Evolutionary conservation across 2,329 filamentous ascomycete genomes (phyloP), one percentile per base, ranked within the genome.

Genomic region (Dryadomyces quercus-mongolicae): DNA sequence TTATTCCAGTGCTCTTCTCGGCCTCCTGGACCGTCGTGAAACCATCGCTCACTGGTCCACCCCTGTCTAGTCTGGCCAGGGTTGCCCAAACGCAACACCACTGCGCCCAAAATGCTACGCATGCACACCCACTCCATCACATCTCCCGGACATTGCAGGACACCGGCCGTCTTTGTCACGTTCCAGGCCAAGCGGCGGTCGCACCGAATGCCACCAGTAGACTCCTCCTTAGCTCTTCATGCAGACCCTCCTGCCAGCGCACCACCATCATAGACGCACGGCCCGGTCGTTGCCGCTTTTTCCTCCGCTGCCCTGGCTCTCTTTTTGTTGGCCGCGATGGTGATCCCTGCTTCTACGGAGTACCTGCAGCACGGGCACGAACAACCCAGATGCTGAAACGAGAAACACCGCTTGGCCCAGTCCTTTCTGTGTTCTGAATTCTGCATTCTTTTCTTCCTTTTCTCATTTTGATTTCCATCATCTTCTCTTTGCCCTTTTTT

Each of bases 111-210:
- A 44, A 9, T 18, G 8, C 42, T 16, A n/a, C n/a, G 15, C 42
- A 44, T 2, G 16, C 42, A 44, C 42, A 44, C 42, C 8, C 38
- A 42, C 38, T 13, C 25, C 36, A 42, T 18, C 34, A 50, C 18
- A 7, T 22, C 13, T n/a, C 9, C 49, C 49, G 21, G 42, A 52
- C 25, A 45, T 52, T 52, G 22, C 50, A 52, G 50, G 50, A 52
- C 18, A 22, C 36, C 15, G 15, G 20, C 49, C 13, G 15, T 43
- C 15, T 16, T 36, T 31, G 5, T 31, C 49, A 43, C 40, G 21
- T 51, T 31, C 38, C 16, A 51, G 38, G 15, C 9, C 49, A 49
- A 46, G 20, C 20, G 25, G 25, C 25, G 25, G 25, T 46, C 21
- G 44, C 21, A 22, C 21, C 44, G 44, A 22, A 20, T 22, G 44